A percentile compares a stretch with the other conserved stretches of the same genome.
phyloP scores from a whole-genome alignment of 371 early-diverging fungal species.

The Apophysomyces elegans region DNA sequence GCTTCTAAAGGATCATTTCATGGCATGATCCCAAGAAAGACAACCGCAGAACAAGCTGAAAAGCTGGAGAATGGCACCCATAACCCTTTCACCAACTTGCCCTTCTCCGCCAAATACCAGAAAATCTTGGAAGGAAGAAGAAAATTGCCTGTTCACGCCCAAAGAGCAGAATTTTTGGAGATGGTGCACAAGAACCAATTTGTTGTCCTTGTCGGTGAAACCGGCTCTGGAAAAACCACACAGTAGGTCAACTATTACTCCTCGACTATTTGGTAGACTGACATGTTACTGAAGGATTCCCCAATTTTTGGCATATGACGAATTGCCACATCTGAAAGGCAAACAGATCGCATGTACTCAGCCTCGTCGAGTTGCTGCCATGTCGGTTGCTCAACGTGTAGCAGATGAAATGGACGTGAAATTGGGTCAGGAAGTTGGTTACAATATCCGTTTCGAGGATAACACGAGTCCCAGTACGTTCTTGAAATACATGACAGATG shows the following conservation, averaged over 20 bases:
- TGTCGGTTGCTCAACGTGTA: constrained; percentile 97
- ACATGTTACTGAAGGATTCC: constrained; percentile 72
- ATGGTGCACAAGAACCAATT: constrained; percentile 87
- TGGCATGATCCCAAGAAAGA: constrained; percentile 63
- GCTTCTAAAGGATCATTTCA: constrained; percentile 28
- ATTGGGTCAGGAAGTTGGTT: constrained; percentile 93
- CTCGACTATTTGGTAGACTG: not conserved
- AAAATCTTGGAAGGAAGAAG: constrained; percentile 83
- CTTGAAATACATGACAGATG: constrained; percentile 98
- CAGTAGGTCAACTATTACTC: constrained; percentile 63
- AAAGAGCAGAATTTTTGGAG: constrained; percentile 84
- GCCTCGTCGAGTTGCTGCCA: constrained; percentile 98
- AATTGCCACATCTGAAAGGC: constrained; percentile 87
- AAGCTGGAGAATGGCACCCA: constrained; percentile 71
- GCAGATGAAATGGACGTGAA: constrained; percentile 92
- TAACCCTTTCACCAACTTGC: constrained; percentile 85
- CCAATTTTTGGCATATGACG: constrained; percentile 92
- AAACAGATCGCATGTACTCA: constrained; percentile 97
- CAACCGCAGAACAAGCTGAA: constrained; percentile 75
- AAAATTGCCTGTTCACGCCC: constrained; percentile 88
- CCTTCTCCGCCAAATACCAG: constrained; percentile 80
- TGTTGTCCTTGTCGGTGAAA: constrained; percentile 88
- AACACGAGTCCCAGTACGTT: constrained; percentile 81
- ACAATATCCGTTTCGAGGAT: constrained; percentile 98
- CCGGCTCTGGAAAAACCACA: constrained; percentile 94